A percentile compares a stretch with the other conserved stretches of the same genome.
Evolutionary conservation across 73 alveolate genomes (phyloP).

Genomic region (Tetrahymena elliotti): DNA sequence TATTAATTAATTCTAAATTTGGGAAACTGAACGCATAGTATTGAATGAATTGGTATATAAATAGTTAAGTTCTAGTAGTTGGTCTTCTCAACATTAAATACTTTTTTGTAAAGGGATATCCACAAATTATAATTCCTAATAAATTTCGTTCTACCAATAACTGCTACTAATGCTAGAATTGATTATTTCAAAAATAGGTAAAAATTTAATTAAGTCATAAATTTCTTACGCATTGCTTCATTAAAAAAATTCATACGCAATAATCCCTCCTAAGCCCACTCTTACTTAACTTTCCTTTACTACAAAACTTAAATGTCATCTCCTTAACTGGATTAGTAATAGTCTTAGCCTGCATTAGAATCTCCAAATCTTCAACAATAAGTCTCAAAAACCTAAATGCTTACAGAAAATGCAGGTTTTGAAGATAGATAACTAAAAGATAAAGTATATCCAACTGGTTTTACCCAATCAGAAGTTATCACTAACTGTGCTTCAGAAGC

Average conservation of each 20-base stretch:
- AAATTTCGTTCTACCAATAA: neutral
- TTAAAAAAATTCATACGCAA: neutral
- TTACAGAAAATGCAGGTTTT: neutral
- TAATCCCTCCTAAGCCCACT: too few species aligned
- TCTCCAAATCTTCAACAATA: neutral
- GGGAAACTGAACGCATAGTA: too few species aligned
- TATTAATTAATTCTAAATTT: too few species aligned
- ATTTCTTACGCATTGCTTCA: neutral
- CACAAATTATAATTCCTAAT: neutral
- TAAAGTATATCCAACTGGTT: neutral
- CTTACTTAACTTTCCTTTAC: neutral
- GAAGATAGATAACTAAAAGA: neutral
- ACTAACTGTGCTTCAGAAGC: neutral
- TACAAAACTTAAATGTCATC: neutral
- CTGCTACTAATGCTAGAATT: neutral
- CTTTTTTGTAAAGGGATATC: neutral
- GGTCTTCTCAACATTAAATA: neutral
- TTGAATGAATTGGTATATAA: neutral
- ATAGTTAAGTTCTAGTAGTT: neutral
- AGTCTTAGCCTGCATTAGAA: neutral
- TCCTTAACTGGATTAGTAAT: neutral
- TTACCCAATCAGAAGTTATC: neutral
- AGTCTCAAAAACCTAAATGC: neutral
- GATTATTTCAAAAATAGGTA: too few species aligned
- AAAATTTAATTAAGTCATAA: neutral